Percentiles rank a stretch among this genome's conserved stretches.
Evolutionary conservation across 1,284 basidiomycete genomes (phyloP).

Genomic region (Cryptococcus sp.): DNA sequence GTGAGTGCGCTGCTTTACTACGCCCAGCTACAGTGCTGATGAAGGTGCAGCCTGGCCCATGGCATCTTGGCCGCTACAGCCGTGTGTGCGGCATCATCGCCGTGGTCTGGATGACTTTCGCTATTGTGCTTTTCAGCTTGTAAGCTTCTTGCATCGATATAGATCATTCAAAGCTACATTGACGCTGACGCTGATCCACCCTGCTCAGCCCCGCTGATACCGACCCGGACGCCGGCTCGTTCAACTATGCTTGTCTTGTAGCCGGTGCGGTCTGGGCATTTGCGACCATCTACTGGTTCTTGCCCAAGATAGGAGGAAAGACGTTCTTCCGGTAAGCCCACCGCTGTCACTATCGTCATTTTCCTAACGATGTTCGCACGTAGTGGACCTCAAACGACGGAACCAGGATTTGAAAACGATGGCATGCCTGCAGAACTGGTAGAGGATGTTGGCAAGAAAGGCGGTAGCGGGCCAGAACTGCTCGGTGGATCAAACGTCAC

Average conservation of each 20-base stretch:
- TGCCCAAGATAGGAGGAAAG: slow-evolving; percentile 43
- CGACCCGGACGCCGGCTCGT: slow-evolving; percentile 28
- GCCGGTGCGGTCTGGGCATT: slow-evolving; percentile 41
- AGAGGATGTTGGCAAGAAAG: too few relatives aligned
- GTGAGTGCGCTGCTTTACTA: slow-evolving; percentile 7
- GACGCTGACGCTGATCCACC: background rate
- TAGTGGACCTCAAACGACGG: slow-evolving; percentile 11
- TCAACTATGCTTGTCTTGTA: slow-evolving; percentile 46
- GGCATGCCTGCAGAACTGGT: too few relatives aligned
- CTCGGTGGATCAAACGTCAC: slow-evolving; percentile 6
- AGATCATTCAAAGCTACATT: too few relatives aligned
- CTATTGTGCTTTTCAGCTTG: slow-evolving; percentile 48
- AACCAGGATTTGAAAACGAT: background rate
- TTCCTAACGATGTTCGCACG: background rate
- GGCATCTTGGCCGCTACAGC: slow-evolving; percentile 37
- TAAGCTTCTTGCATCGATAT: slow-evolving; percentile 15
- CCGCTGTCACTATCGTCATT: background rate
- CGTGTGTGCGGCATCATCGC: slow-evolving; percentile 35
- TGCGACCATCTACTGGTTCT: slow-evolving; percentile 36
- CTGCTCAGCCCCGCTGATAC: slow-evolving; percentile 37
- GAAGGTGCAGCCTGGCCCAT: slow-evolving; percentile 33
- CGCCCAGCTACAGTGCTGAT: background rate
- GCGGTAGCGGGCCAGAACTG: background rate
- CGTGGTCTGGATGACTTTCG: slow-evolving; percentile 43
- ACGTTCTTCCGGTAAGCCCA: slow-evolving; percentile 40